Evolutionary conservation across 2,329 filamentous ascomycete genomes (phyloP), one percentile per base, ranked within the genome.

Genomic region (Teratosphaeria zuluensis): DNA sequence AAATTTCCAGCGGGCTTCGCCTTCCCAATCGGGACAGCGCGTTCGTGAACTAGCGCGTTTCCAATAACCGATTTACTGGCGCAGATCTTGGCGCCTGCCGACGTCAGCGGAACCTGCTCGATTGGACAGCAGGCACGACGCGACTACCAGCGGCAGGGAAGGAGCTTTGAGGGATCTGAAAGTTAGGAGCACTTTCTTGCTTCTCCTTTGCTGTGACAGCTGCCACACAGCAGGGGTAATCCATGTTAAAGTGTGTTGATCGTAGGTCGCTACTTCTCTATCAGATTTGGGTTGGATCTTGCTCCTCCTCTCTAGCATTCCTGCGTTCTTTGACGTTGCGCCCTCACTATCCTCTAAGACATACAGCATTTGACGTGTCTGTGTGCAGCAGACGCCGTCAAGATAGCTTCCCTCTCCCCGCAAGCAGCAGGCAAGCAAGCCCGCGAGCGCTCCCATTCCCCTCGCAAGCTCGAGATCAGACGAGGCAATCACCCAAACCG

Each of bases 391-490:
- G 51, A 32, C 21, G 42, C 46, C 16, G 16, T 35, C 55, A 56
- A 48, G 6, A 56, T 56, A 56, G 42, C 55, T 53, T 31, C 55
- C 46, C 21, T 11, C 42, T 48, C 42, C n/a, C 42, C 16, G 16
- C 16, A 48, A 16, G 2, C 42, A 21, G 42, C 38, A 24, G 28
- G 51, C 38, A 31, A 28, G 24, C 60, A 61, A 21, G 42, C 16
- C 42, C 42, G n/a, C 42, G 42, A 21, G 11, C 16, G 19, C n/a
- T 48, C 58, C 61, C 48, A 57, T 55, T 51, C 30, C 54, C 68
- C 67, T 35, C 64, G 68, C 54, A 70, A 70, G 58, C 64, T 70
- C 52, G 61, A 69, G 56, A 56, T 69, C 35, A 64, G 68, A 12
- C 55, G 59, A 21, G 51, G 51, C 4, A 55, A 56, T 33, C 65